Evolutionary conservation across 306 rosid species (phyloP).

Genomic region (Prunus mongolica): DNA sequence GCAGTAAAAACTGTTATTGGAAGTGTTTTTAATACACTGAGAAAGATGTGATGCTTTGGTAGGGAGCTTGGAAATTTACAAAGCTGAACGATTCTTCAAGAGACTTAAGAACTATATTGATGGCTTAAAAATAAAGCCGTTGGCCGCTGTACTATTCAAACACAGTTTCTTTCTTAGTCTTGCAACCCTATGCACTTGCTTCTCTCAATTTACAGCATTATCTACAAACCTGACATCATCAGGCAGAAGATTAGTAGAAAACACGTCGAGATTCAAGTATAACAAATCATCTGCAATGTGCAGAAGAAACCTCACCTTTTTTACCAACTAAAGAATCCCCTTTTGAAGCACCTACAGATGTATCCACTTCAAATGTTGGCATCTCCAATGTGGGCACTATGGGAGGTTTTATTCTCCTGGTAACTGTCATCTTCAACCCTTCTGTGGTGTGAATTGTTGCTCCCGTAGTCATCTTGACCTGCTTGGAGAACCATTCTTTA

Average conservation of each 20-base stretch:
- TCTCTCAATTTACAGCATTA: not conserved
- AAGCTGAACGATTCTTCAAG: not conserved
- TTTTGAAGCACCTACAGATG: slow-evolving; percentile 35
- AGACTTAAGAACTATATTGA: not conserved
- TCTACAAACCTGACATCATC: not conserved
- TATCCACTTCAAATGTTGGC: slow-evolving; percentile 43
- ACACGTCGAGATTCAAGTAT: not conserved
- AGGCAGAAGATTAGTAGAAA: not conserved
- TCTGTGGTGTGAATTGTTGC: slow-evolving; percentile 94
- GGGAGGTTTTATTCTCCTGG: slow-evolving; percentile 74
- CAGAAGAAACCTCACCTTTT: slow-evolving; percentile 48
- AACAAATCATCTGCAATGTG: slow-evolving; percentile 19
- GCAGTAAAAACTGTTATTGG: too few species aligned
- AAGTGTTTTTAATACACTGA: not conserved
- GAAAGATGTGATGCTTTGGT: not conserved
- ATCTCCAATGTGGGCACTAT: slow-evolving; percentile 63
- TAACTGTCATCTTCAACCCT: slow-evolving; percentile 85
- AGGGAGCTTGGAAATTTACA: not conserved
- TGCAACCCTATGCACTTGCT: not conserved
- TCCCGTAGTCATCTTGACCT: slow-evolving; percentile 97
- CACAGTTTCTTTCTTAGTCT: not conserved
- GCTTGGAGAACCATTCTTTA: slow-evolving; percentile 15
- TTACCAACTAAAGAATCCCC: slow-evolving; percentile 41
- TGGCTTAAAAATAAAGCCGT: not conserved
- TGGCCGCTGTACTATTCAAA: not conserved